Evolutionary conservation across 2,329 filamentous ascomycete species (phyloP), one percentile per base, ranked within the genome.

Genomic region (Daldinia sp.): DNA sequence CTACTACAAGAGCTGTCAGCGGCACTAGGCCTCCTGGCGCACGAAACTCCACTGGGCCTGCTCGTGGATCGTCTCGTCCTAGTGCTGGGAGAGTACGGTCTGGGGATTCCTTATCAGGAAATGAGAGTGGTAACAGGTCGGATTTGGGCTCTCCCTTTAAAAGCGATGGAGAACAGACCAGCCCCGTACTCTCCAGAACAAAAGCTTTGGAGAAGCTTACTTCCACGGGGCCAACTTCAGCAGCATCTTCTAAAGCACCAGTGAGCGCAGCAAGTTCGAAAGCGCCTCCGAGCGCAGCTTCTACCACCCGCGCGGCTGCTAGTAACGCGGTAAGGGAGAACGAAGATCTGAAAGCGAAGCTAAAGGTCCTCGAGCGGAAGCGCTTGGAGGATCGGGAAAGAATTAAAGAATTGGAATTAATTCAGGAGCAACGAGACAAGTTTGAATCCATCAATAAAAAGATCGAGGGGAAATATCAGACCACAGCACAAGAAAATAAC

Each of bases 401-500:
- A 73, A 77, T 97, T 52, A 93, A 94, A 73, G 85, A 84, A 10
- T 77, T 97, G 48, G 91, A 96, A 58, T 88, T 90, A 68, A 78
- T 94, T 13, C 89, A 94, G 73, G 83, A 86, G 15, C 92, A 96
- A 71, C 84, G 88, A 25, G 91, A 94, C 72, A 90, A 90, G 68
- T 93, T 91, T 66, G 91, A 96, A 75, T 83, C 78, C 4, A 93
- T 98, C 67, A 94, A 97, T 49, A 91, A 96, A 73, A 97, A 96
- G 72, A 80, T 99, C 47, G 93, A 97, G 74, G 83, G 87, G 35
- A 98, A 97, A 77, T 93, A 93, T 67, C 92, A 96, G 72, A 87
- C 91, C 0, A 90, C 94, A 59, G 90, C 94, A 67, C 87, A 91
- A 70, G 94, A 98, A 72, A 88, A 92, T 63, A 80, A 81, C 0